Percentiles rank a stretch among this genome's conserved stretches.
phyloP scores from a whole-genome alignment of 1,284 basidiomycete genomes.

The Lignosus rhinocerotis region DNA sequence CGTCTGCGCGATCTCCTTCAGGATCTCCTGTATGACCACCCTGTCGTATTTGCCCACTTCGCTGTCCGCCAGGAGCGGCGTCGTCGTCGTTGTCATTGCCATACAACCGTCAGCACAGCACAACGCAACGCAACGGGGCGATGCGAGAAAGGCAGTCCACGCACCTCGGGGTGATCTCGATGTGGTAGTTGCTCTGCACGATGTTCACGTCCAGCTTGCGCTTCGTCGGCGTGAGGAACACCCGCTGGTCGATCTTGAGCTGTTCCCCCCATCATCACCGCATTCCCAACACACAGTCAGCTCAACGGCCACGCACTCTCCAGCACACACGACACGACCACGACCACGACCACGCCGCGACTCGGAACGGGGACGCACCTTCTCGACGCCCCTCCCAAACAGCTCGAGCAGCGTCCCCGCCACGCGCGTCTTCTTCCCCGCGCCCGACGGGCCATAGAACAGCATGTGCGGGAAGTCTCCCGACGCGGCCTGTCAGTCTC shows the following conservation, averaged over 20 bases:
- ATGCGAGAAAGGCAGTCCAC: constrained; percentile 19
- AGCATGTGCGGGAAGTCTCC: constrained; percentile 98
- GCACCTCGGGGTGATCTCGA: constrained; percentile 96
- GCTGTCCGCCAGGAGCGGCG: constrained; percentile 40
- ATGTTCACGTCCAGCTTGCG: constrained; percentile 97
- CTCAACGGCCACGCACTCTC: neutral
- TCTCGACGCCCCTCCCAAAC: constrained; percentile 92
- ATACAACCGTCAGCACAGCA: neutral
- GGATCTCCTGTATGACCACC: constrained; percentile 93
- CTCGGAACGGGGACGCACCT: constrained; percentile 52
- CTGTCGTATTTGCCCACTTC: constrained; percentile 97
- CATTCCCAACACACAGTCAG: too few relatives aligned
- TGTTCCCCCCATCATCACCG: constrained; percentile 36
- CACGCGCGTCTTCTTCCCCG: constrained; percentile 98
- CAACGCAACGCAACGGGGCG: too few relatives aligned
- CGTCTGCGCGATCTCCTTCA: constrained; percentile 99
- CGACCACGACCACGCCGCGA: too few relatives aligned
- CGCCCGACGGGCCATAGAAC: constrained; percentile 96
- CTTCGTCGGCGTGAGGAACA: constrained; percentile 93
- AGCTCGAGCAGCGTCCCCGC: constrained; percentile 86
- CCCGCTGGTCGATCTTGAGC: constrained; percentile 98
- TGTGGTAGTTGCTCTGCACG: constrained; percentile 96
- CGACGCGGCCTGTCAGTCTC: constrained; percentile 62
- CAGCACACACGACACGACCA: neutral
- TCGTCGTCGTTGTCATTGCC: too few relatives aligned